A percentile compares a stretch with the other conserved stretches of the same genome.
phyloP scores from a whole-genome alignment of 306 rosid genomes.

The Quercus aquifolioides region DNA sequence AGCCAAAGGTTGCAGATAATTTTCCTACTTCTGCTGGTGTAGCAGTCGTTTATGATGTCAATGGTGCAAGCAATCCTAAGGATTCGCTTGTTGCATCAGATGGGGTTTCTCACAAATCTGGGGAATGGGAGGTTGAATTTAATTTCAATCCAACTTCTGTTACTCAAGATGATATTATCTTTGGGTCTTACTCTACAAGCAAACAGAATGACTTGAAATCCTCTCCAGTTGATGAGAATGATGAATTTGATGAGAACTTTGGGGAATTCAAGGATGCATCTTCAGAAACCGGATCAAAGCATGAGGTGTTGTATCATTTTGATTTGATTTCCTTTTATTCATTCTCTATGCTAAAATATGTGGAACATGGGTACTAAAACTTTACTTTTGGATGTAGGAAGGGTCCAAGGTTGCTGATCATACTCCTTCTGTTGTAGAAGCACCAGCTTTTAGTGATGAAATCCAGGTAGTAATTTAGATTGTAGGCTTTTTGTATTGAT shows the following conservation, averaged over 20 bases:
- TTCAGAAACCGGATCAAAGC: conserved; percentile 29
- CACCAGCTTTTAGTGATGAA: neutral
- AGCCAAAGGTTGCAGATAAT: conserved; percentile 7
- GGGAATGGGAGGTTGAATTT: conserved; percentile 20
- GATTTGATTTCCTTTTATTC: conserved; percentile 18
- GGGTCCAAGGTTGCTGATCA: neutral
- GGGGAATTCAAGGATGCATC: conserved; percentile 38
- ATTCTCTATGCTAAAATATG: neutral
- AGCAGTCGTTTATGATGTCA: neutral
- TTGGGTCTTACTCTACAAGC: neutral
- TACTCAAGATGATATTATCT: neutral
- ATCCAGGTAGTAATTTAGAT: conserved; percentile 15
- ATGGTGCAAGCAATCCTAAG: neutral
- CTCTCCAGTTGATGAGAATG: conserved; percentile 27
- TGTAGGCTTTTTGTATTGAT: neutral
- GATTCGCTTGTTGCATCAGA: neutral
- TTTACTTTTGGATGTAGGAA: conserved; percentile 7
- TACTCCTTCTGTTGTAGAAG: neutral
- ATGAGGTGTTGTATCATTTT: conserved; percentile 40
- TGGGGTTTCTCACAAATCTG: conserved; percentile 13
- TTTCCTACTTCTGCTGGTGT: conserved; percentile 1
- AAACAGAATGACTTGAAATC: conserved; percentile 30
- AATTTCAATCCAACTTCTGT: conserved; percentile 7
- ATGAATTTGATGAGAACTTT: conserved; percentile 32
- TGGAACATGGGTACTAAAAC: conserved; percentile 13